Base-by-base conservation (phyloP, 2,329 filamentous ascomycete genomes). In the Septoria petroselini region DNA sequence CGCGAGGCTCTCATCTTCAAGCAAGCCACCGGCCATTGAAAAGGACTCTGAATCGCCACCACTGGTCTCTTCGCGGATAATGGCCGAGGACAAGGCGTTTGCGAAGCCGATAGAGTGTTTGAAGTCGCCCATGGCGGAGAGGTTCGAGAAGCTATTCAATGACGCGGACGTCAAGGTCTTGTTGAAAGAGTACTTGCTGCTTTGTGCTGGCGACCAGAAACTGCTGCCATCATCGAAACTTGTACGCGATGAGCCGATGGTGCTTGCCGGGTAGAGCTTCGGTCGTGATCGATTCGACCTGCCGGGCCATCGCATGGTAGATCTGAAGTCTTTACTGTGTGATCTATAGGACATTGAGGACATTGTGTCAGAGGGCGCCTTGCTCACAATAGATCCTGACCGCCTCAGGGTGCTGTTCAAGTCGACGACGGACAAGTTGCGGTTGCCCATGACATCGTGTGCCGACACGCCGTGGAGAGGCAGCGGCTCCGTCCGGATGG, bases 51-150 rank as follows among this genome's bases (percentile, higher is more conserved):
- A 59, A 52, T 76, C 71, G 25, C 67, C 62, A 54, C 72, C 73
- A n/a, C 48, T 50, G 38, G 79, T 78, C 62, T 94, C 89, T 62
- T 96, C 91, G 3, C 93, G 86, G 58, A 95, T 95, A 58, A 97
- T 98, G 29, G 91, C 91, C 67, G 97, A 91, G 62, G 90, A 95
- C 8, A 98, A 77, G 3, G 93, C 93, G 67, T 95, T 97, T 47
- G 93, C 93, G 65, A 98, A 98, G 0, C 93, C 93, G 65, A 98
- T 95, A 0, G 90, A 94, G 70, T 95, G 91, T 70, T 96, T 90
- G 68, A 91, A 96, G 62, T 82, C 83, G 39, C 84, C 80, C 19
- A 57, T 50, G 11, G 60, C 54, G 4, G 82, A 83, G 68, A 85
- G 85, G 1, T 88, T 90, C 15, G 84, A 85, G 60, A 97, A 84